phyloP scores from a whole-genome alignment of 768 basidiomycete species.

The Mycena pura region DNA sequence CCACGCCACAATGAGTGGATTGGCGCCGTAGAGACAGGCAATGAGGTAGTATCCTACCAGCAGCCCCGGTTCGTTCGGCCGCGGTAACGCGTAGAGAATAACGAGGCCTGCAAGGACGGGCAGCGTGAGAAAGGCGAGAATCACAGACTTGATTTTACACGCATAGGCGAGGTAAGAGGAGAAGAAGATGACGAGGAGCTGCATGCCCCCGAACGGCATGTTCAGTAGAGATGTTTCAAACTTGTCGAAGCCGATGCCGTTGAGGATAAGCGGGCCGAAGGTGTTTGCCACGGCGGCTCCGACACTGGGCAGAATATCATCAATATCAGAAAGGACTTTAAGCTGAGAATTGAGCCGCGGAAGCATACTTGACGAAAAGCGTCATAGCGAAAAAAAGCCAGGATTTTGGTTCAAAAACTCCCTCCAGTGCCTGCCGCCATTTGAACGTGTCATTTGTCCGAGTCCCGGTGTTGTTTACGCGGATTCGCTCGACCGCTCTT shows the following conservation, averaged over 20 bases:
- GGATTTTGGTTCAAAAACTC: not conserved
- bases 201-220: not conserved
- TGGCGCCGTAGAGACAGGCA: not conserved
- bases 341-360: not conserved
- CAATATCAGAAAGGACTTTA: not conserved
- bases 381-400: not conserved
- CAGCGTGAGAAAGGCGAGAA: not conserved
- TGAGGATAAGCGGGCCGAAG: not conserved
- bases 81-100: not conserved
- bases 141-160: not conserved
- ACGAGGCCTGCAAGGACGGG: not conserved
- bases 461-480: not conserved
- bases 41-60: not conserved
- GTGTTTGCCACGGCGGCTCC: not conserved
- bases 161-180: not conserved
- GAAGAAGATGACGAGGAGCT: not conserved
- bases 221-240: not conserved
- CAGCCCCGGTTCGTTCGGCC: not conserved
- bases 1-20: not conserved
- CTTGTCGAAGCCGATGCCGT: not conserved
- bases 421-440: not conserved
- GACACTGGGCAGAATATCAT: not conserved
- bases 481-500: not conserved
- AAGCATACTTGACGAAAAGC: not conserved
- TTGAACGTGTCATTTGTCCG: not conserved